Evolutionary conservation across 208 protist genomes (phyloP), one percentile per base, ranked within the genome.

Genomic region (Trypanosoma lewisi): DNA sequence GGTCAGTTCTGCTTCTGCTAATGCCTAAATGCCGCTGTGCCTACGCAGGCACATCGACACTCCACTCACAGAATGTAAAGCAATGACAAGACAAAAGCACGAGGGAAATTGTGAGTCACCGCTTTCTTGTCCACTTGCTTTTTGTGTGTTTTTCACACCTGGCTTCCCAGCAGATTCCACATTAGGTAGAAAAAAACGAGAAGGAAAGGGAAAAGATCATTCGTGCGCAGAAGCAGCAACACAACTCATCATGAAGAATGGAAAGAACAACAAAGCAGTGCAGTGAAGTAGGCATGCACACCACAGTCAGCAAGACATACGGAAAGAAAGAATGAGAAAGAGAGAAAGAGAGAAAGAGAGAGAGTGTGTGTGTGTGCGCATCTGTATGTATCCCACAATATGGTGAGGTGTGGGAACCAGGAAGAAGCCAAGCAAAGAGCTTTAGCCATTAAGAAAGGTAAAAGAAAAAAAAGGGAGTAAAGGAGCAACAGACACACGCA

Each of bases 291-390:
- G n/a, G n/a, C n/a, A n/a, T n/a, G n/a, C n/a, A n/a, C n/a, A n/a
- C n/a, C n/a, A n/a, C n/a, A n/a, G n/a, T n/a, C n/a, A 52, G n/a
- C 39, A 37, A 41, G 17, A 65, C 27, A 62, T 61, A 27, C 64
- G 47, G 21, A 45, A 54, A 0, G 47, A 50, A 39, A 57, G 39
- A 45, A 16, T 49, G 17, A 28, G 7, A 34, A 12, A 31, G 6
- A 31, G 60, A 39, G 37, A 33, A 27, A 5, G 37, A n/a, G 16
- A 33, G 54, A 17, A 41, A 41, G 9, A 41, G 36, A 41, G 36
- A 33, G 19, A 42, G 55, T 54, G 47, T 63, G 63, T 59, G 16
- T n/a, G n/a, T n/a, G n/a, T n/a, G n/a, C n/a, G n/a, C n/a, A n/a
- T n/a, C n/a, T n/a, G n/a, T n/a, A n/a, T n/a, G n/a, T n/a, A n/a